Conservation (phyloP, 169 alveolate species). For the Eimeria praecox region DNA sequence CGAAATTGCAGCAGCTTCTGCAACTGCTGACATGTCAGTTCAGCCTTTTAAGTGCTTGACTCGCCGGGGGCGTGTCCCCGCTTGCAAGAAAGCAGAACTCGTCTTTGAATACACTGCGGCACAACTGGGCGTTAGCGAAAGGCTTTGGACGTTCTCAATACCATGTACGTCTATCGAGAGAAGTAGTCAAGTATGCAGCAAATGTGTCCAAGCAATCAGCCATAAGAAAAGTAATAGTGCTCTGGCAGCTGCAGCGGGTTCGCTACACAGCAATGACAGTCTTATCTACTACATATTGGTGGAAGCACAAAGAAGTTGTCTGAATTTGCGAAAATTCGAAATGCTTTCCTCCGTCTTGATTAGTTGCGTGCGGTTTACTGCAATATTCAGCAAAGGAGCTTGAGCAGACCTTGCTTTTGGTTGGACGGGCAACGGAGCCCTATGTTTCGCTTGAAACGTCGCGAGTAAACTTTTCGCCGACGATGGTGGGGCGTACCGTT, state of each 20-base stretch:
- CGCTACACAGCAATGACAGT: background rate
- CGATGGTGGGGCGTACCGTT: constrained; percentile 94
- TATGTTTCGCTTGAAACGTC: constrained; percentile 94
- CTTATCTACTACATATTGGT: background rate
- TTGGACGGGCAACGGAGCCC: constrained; percentile 96
- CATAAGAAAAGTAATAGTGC: background rate
- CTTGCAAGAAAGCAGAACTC: constrained; percentile 96
- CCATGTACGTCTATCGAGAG: constrained; percentile 80
- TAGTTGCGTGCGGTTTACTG: background rate
- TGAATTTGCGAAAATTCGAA: background rate
- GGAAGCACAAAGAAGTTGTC: background rate
- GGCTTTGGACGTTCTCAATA: constrained; percentile 94
- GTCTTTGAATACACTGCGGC: constrained; percentile 95
- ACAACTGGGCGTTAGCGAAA: constrained; percentile 93
- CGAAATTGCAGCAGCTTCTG: background rate
- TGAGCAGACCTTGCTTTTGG: constrained; percentile 91
- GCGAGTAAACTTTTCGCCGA: constrained; percentile 94
- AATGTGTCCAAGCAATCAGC: background rate
- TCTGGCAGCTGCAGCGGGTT: background rate
- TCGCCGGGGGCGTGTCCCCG: constrained; percentile 93
- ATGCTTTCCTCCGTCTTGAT: background rate
- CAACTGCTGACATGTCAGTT: background rate
- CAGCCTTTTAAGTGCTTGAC: constrained; percentile 87
- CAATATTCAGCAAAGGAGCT: constrained; percentile 87
- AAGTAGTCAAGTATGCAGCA: background rate